These are phyloP conservation scores for Tolypocladium guangdongense DNA, from an alignment of 2,329 filamentous ascomycete genomes.

Conservation along the genomic window DNA sequence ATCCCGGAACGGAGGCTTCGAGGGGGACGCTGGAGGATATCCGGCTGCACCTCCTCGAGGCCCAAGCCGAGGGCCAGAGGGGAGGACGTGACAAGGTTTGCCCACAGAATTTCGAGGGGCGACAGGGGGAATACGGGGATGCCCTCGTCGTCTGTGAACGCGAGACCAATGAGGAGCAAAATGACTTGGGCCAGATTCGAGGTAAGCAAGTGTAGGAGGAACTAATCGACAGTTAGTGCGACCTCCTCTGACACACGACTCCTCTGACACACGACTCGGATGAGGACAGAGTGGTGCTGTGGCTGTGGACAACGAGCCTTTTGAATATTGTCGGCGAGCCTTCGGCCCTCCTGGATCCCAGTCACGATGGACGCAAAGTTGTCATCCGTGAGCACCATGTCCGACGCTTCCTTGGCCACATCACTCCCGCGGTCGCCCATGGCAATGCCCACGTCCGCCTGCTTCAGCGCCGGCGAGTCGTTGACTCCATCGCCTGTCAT, in stretches of 20 bases:
- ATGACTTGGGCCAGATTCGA: slow-evolving; percentile 62
- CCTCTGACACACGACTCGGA: no score
- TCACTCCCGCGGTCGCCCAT: slow-evolving; percentile 64
- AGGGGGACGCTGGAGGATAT: slow-evolving; percentile 56
- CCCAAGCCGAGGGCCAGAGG: slow-evolving; percentile 63
- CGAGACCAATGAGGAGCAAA: slow-evolving; percentile 56
- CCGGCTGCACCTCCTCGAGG: slow-evolving; percentile 56
- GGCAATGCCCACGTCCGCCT: slow-evolving; percentile 64
- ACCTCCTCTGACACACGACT: neutral
- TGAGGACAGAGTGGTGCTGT: neutral
- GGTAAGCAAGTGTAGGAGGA: slow-evolving; percentile 54
- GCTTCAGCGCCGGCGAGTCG: slow-evolving; percentile 61
- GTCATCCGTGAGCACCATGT: slow-evolving; percentile 81
- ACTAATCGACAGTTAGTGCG: slow-evolving; percentile 24
- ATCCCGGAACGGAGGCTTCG: slow-evolving; percentile 48
- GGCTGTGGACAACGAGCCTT: slow-evolving; percentile 36
- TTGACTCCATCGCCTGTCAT: slow-evolving; percentile 72
- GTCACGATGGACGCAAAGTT: slow-evolving; percentile 75
- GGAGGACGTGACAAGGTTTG: slow-evolving; percentile 63
- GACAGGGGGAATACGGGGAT: slow-evolving; percentile 60
- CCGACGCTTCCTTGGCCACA: slow-evolving; percentile 70
- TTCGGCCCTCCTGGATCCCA: slow-evolving; percentile 59
- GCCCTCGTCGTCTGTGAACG: slow-evolving; percentile 49
- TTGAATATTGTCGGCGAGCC: slow-evolving; percentile 64
- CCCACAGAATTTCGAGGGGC: slow-evolving; percentile 66